A percentile compares a stretch with the other conserved stretches of the same genome.
These are phyloP conservation scores for Iris pallida DNA, from an alignment of 116 monocot genomes.

Conservation along the genomic window DNA sequence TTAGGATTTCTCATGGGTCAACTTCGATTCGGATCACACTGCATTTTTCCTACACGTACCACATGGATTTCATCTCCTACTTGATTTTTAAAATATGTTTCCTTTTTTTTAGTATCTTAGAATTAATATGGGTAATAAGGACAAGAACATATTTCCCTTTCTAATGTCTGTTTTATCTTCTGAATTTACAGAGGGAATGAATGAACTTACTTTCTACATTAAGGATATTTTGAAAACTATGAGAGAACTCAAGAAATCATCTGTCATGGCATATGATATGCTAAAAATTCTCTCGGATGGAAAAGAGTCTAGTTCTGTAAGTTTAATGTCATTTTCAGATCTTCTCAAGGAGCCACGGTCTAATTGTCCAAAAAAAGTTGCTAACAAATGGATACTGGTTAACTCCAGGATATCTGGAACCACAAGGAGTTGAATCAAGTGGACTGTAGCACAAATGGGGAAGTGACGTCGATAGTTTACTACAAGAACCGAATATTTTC, in stretches of 20 bases:
- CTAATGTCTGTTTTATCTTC: background rate
- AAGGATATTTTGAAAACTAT: constrained; percentile 48
- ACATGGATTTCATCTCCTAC: too few relatives aligned
- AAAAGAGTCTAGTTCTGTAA: constrained; percentile 50
- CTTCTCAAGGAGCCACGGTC: background rate
- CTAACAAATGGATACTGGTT: background rate
- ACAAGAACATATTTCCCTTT: too few relatives aligned
- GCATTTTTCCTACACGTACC: too few relatives aligned
- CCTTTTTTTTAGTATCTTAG: too few relatives aligned
- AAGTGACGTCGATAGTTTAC: constrained; percentile 34
- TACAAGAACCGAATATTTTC: constrained; percentile 39
- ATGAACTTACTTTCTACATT: constrained; percentile 34
- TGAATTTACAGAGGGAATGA: constrained; percentile 48
- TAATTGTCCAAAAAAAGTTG: background rate
- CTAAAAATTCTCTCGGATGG: constrained; percentile 50
- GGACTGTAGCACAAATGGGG: constrained; percentile 48
- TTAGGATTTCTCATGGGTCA: too few relatives aligned
- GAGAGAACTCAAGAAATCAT: constrained; percentile 61
- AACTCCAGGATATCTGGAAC: constrained; percentile 39
- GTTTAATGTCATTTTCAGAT: background rate
- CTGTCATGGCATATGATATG: constrained; percentile 46
- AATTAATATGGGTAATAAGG: too few relatives aligned
- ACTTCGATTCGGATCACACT: too few relatives aligned
- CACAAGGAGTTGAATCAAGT: constrained; percentile 43
- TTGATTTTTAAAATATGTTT: too few relatives aligned